These are phyloP conservation scores for Platismatia glauca DNA, from an alignment of 495 filamentous ascomycete species.

Conservation along the genomic window DNA sequence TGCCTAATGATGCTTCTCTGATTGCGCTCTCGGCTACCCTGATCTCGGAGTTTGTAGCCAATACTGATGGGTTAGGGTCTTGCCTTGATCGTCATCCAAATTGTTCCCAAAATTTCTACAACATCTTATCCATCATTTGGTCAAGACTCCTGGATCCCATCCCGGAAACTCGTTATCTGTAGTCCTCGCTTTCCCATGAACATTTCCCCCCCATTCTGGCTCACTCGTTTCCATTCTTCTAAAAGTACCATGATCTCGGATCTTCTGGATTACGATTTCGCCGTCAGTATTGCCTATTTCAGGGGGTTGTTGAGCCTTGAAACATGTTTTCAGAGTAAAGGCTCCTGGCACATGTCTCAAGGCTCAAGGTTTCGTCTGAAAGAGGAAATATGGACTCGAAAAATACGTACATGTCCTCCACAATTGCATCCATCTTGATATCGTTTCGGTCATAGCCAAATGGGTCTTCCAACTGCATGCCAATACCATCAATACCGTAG, in stretches of 20 bases:
- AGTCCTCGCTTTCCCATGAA: conserved; percentile 17
- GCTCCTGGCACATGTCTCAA: no score
- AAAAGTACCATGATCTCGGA: conserved; percentile 56
- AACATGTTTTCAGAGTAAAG: no score
- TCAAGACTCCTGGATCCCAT: background rate
- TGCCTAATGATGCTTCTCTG: background rate
- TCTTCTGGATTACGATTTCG: no score
- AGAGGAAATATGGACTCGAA: no score
- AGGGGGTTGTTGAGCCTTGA: no score
- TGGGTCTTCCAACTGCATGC: conserved; percentile 64
- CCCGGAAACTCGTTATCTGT: background rate
- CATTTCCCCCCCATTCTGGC: conserved; percentile 24
- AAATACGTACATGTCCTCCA: conserved; percentile 58
- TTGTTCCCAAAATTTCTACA: background rate
- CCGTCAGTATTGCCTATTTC: no score
- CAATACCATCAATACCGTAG: conserved; percentile 68
- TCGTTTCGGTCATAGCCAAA: conserved; percentile 69
- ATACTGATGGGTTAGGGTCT: background rate
- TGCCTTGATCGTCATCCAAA: background rate
- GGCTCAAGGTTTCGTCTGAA: no score
- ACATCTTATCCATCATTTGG: background rate
- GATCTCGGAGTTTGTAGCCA: background rate
- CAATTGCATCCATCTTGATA: conserved; percentile 70
- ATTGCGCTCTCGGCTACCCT: background rate
- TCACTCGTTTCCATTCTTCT: conserved; percentile 49